phyloP scores from a whole-genome alignment of 2,329 filamentous ascomycete genomes.

The Aureobasidium pullulans region DNA sequence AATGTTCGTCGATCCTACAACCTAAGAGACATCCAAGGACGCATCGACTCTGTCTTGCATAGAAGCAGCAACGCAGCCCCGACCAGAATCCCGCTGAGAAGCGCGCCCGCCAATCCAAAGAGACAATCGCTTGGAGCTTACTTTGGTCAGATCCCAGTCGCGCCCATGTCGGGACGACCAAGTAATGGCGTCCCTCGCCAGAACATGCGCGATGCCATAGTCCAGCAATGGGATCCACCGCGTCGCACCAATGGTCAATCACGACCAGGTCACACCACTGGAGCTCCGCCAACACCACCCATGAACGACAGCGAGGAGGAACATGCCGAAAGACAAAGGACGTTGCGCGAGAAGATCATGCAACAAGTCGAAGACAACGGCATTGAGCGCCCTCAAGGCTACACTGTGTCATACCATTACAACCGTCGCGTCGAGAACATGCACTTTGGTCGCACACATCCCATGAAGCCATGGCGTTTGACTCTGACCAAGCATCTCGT shows the following conservation, averaged over 20 bases:
- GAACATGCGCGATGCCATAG: constrained; percentile 16
- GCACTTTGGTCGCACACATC: constrained; percentile 93
- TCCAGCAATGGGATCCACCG: constrained; percentile 16
- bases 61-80: neutral
- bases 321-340: constrained; percentile 26
- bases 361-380: constrained; percentile 51
- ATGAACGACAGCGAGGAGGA: constrained; percentile 47
- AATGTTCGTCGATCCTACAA: neutral
- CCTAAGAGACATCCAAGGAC: neutral
- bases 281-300: constrained; percentile 27
- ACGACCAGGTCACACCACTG: neutral
- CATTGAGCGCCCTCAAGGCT: constrained; percentile 73
- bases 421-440: constrained; percentile 93
- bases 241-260: neutral
- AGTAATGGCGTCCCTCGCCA: constrained; percentile 15
- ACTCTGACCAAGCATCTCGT: constrained; percentile 93
- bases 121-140: neutral
- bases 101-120: neutral
- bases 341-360: constrained; percentile 47
- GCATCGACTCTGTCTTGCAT: neutral
- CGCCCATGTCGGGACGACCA: neutral
- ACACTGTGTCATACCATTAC: constrained; percentile 90
- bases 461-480: constrained; percentile 98
- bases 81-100: neutral
- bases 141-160: neutral